Conservation (phyloP, 164 flowering plant species). For the Chimonanthus praecox region DNA sequence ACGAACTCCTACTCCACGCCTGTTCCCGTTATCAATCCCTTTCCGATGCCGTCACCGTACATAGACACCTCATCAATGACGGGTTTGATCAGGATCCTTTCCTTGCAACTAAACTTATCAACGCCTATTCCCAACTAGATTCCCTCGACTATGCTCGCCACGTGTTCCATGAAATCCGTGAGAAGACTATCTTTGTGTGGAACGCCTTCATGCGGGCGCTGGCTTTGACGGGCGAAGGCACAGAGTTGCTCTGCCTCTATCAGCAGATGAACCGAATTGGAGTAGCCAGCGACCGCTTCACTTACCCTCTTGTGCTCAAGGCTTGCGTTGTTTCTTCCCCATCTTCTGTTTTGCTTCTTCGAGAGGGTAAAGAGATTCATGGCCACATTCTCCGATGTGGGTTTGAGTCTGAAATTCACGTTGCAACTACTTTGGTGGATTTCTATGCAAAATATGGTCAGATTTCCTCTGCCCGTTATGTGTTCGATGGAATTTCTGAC, state of each 20-base stretch:
- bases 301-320: conserved; percentile 71
- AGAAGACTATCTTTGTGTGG: conserved; percentile 63
- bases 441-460: conserved; percentile 70
- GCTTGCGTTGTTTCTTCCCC: conserved; percentile 53
- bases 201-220: conserved; percentile 77
- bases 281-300: conserved; percentile 62
- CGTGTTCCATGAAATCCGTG: conserved; percentile 63
- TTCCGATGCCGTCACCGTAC: conserved; percentile 43
- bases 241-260: conserved; percentile 51
- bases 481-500: conserved; percentile 54
- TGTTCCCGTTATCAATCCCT: conserved; percentile 43
- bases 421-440: conserved; percentile 78
- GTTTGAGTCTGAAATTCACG: conserved; percentile 48
- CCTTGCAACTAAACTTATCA: conserved; percentile 77
- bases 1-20: conserved; percentile 60
- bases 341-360: conserved; percentile 18
- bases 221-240: conserved; percentile 50
- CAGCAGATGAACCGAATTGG: conserved; percentile 43
- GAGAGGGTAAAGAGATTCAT: conserved; percentile 67
- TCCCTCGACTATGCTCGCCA: conserved; percentile 47
- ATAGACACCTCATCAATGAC: conserved; percentile 39
- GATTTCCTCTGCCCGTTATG: conserved; percentile 42
- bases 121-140: conserved; percentile 50
- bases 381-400: conserved; percentile 62
- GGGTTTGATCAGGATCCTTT: conserved; percentile 76